phyloP scores from a whole-genome alignment of 164 flowering plant species.

The Piper longum region DNA sequence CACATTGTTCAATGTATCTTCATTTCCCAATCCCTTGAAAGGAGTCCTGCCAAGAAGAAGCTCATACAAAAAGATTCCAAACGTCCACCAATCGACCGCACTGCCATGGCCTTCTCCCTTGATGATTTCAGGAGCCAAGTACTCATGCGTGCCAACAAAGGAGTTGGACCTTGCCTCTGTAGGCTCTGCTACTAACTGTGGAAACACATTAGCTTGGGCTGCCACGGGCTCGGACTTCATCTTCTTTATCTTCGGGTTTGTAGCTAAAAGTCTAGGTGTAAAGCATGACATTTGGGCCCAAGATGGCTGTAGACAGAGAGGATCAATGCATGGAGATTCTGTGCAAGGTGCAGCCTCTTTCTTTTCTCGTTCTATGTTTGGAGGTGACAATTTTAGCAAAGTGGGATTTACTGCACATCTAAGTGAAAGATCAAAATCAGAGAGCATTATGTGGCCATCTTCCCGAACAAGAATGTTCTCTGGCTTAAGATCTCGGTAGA shows the following conservation, averaged over 20 bases:
- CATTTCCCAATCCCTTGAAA: slow-evolving; percentile 60
- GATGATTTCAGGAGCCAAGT: slow-evolving; percentile 83
- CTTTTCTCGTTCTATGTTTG: slow-evolving; percentile 21
- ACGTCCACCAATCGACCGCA: slow-evolving; percentile 94
- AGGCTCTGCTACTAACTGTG: slow-evolving; percentile 86
- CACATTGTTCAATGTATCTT: slow-evolving; percentile 61
- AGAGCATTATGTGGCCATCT: slow-evolving; percentile 89
- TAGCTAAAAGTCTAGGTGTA: slow-evolving; percentile 36
- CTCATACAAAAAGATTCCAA: slow-evolving; percentile 73
- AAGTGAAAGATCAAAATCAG: slow-evolving; percentile 80
- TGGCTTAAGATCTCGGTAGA: slow-evolving; percentile 84
- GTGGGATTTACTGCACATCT: slow-evolving; percentile 58
- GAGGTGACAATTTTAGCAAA: slow-evolving; percentile 34
- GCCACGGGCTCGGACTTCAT: slow-evolving; percentile 27
- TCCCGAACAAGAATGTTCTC: slow-evolving; percentile 80
- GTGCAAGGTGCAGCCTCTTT: slow-evolving; percentile 35
- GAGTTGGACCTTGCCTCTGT: slow-evolving; percentile 77
- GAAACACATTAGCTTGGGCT: slow-evolving; percentile 37
- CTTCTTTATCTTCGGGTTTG: slow-evolving; percentile 35
- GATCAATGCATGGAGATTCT: slow-evolving; percentile 64
- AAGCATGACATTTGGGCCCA: slow-evolving; percentile 66
- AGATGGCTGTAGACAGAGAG: slow-evolving; percentile 69
- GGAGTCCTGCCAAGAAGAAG: slow-evolving; percentile 72
- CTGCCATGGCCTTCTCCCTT: slow-evolving; percentile 84
- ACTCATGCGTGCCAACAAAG: slow-evolving; percentile 88